phyloP scores from a whole-genome alignment of 106 monocot genomes.

The Xerophyta viscosa region DNA sequence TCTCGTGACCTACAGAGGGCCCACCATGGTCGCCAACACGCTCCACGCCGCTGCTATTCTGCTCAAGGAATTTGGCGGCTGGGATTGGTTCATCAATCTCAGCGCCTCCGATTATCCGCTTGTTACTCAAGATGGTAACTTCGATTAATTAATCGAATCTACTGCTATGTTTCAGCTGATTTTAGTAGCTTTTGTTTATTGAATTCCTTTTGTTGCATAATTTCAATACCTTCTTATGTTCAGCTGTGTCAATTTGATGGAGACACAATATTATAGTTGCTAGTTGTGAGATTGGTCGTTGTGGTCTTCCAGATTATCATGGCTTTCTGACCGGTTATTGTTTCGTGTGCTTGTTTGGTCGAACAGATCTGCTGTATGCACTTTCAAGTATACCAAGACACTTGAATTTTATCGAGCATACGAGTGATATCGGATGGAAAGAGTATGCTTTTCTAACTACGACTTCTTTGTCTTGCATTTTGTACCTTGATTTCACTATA shows the following conservation, averaged over 20 bases:
- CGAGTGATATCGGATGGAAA: slow-evolving; percentile 61
- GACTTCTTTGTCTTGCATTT: not conserved
- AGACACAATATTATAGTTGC: too few species aligned
- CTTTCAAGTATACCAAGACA: slow-evolving; percentile 47
- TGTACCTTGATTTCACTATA: not conserved
- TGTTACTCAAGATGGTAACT: slow-evolving; percentile 69
- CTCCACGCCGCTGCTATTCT: slow-evolving; percentile 57
- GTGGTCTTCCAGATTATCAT: too few species aligned
- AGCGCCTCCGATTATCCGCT: slow-evolving; percentile 64
- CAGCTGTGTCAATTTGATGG: too few species aligned
- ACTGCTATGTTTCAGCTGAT: too few species aligned
- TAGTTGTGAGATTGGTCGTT: too few species aligned
- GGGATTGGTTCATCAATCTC: slow-evolving; percentile 80
- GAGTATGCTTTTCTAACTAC: slow-evolving; percentile 25
- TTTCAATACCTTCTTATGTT: too few species aligned
- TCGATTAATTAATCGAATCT: too few species aligned
- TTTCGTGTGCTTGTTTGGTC: too few species aligned
- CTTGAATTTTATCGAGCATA: slow-evolving; percentile 65
- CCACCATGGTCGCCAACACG: slow-evolving; percentile 59
- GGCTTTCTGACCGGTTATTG: too few species aligned
- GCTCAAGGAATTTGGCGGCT: slow-evolving; percentile 38
- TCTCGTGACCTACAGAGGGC: slow-evolving; percentile 44
- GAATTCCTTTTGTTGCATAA: too few species aligned
- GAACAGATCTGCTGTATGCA: slow-evolving; percentile 45
- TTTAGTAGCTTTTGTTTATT: too few species aligned